These are phyloP conservation scores for Cylindrotheca closterium DNA, from an alignment of 108 stramenopile species.

Conservation along the genomic window DNA sequence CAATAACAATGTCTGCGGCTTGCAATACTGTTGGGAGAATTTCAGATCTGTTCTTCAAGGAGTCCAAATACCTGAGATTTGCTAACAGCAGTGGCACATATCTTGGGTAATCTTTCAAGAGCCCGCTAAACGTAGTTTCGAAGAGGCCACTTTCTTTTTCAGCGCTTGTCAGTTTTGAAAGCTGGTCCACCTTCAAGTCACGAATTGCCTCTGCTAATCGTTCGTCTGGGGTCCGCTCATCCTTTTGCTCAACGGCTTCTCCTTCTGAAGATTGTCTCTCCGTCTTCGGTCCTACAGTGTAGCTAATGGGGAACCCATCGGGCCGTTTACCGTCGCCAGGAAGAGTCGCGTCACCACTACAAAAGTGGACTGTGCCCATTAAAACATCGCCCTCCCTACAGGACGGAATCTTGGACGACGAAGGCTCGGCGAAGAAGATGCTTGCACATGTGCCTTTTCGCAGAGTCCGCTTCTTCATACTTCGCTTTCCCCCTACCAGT, in stretches of 20 bases:
- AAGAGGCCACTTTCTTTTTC: slow-evolving; percentile 36
- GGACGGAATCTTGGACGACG: slow-evolving; percentile 32
- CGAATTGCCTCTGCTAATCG: slow-evolving; percentile 48
- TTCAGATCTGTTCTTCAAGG: slow-evolving; percentile 13
- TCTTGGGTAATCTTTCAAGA: slow-evolving; percentile 25
- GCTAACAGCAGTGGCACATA: slow-evolving; percentile 40
- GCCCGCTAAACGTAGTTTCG: slow-evolving; percentile 16
- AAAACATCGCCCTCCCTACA: slow-evolving; percentile 45
- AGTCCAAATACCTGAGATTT: slow-evolving; percentile 32
- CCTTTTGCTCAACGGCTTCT: slow-evolving; percentile 32
- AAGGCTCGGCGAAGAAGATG: slow-evolving; percentile 43
- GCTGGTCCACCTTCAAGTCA: slow-evolving; percentile 34
- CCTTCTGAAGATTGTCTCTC: slow-evolving; percentile 18
- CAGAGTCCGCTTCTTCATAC: slow-evolving; percentile 35
- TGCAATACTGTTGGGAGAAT: slow-evolving; percentile 24
- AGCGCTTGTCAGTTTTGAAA: slow-evolving; percentile 32
- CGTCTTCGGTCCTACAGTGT: slow-evolving; percentile 34
- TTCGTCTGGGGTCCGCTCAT: slow-evolving; percentile 41
- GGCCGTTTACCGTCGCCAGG: slow-evolving; percentile 53
- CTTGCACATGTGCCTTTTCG: slow-evolving; percentile 26
- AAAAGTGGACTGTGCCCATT: slow-evolving; percentile 24
- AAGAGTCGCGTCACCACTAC: slow-evolving; percentile 17
- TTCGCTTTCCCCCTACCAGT: slow-evolving; percentile 26
- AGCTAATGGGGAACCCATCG: slow-evolving; percentile 37
- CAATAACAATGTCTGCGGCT: slow-evolving; percentile 27